phyloP scores from a whole-genome alignment of 2,329 filamentous ascomycete genomes.

The Xylaria hypoxylon region DNA sequence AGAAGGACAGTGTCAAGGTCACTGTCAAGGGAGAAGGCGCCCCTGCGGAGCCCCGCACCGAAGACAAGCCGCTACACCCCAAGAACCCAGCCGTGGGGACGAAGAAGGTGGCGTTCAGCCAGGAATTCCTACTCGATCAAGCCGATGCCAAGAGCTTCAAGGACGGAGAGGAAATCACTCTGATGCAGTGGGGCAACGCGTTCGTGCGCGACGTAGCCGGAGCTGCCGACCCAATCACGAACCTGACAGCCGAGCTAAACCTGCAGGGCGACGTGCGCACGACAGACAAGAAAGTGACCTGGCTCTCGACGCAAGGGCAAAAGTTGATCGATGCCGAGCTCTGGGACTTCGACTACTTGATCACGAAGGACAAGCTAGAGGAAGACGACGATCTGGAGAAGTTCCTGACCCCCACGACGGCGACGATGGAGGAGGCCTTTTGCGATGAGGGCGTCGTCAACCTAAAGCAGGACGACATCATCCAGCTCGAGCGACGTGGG shows the following conservation, averaged over 20 bases:
- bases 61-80: conserved; percentile 86
- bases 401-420: conserved; percentile 81
- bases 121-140: conserved; percentile 84
- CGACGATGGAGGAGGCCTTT: conserved; percentile 77
- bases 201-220: conserved; percentile 76
- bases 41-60: conserved; percentile 69
- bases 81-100: conserved; percentile 88
- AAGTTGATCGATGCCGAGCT: conserved; percentile 84
- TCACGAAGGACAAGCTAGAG: conserved; percentile 94
- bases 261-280: conserved; percentile 93
- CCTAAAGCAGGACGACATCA: conserved; percentile 88
- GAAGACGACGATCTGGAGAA: conserved; percentile 89
- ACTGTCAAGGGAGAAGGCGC: conserved; percentile 76
- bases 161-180: conserved; percentile 88
- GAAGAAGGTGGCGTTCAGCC: conserved; percentile 86
- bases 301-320: conserved; percentile 82
- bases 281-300: conserved; percentile 96
- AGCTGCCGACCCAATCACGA: conserved; percentile 70
- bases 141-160: conserved; percentile 85
- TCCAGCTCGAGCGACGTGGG: conserved; percentile 94
- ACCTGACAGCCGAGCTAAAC: conserved; percentile 85
- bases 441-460: conserved; percentile 84
- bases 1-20: conserved; percentile 77
- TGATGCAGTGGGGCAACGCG: conserved; percentile 97
- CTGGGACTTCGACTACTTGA: conserved; percentile 94